phyloP scores from a whole-genome alignment of 352 stramenopile genomes.

The Globisporangium ultimum region DNA sequence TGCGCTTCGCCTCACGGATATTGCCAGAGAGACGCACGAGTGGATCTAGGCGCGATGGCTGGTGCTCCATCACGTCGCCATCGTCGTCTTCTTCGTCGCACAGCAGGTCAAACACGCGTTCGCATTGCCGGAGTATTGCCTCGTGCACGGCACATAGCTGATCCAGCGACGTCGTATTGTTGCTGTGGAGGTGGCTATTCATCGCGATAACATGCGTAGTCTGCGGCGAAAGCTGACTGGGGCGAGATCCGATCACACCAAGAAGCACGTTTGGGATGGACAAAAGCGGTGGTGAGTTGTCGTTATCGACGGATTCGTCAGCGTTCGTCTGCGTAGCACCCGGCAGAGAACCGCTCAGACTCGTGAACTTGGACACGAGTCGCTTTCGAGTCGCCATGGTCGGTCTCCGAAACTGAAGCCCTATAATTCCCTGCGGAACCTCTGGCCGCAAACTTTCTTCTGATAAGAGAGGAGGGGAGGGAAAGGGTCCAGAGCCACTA shows the following conservation, averaged over 20 bases:
- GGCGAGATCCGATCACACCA: conserved; percentile 21
- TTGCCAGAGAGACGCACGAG: background rate
- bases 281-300: too few relatives aligned
- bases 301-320: too few relatives aligned
- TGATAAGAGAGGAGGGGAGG: conserved; percentile 2
- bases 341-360: background rate
- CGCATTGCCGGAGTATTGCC: conserved; percentile 36
- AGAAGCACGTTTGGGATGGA: conserved; percentile 55
- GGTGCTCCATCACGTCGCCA: background rate
- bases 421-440: background rate
- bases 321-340: too few relatives aligned
- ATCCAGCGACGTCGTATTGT: conserved; percentile 6
- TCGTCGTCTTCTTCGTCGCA: conserved; percentile 37
- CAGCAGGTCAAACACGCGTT: conserved; percentile 60
- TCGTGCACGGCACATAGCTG: conserved; percentile 20
- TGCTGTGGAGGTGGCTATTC: background rate
- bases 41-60: background rate
- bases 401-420: conserved; percentile 2
- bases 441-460: conserved; percentile 16
- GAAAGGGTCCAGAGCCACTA: background rate
- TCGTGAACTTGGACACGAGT: conserved; percentile 12
- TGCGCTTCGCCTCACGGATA: conserved; percentile 20
- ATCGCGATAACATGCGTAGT: background rate
- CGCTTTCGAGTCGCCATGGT: conserved; percentile 6
- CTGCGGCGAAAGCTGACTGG: conserved; percentile 11